Evolutionary conservation across 768 basidiomycete genomes (phyloP).

Genomic region (Lentinula sp.): DNA sequence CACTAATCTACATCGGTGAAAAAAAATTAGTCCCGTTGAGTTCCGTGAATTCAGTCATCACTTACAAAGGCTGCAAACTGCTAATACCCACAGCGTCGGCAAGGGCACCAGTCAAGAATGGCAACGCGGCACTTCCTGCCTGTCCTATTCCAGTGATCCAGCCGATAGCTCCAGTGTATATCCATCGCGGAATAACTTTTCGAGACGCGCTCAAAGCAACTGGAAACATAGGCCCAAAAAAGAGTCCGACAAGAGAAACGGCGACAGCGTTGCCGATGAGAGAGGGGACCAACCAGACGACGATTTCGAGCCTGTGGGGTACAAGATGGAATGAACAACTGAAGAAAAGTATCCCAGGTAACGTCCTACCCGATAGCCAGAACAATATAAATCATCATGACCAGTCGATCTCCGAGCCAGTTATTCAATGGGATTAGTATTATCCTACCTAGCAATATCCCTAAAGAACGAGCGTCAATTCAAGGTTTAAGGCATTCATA

Average conservation of each 20-base stretch:
- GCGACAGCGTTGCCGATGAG: slow-evolving; percentile 60
- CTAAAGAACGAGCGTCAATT: slow-evolving; percentile 21
- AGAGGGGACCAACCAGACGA: slow-evolving; percentile 67
- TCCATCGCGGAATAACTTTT: slow-evolving; percentile 62
- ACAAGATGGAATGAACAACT: neutral
- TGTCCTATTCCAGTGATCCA: slow-evolving; percentile 69
- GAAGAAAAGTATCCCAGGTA: neutral
- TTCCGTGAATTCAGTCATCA: slow-evolving; percentile 4
- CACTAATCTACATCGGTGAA: slow-evolving; percentile 34
- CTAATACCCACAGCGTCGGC: slow-evolving; percentile 56
- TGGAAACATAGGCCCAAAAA: slow-evolving; percentile 75
- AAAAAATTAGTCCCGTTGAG: neutral
- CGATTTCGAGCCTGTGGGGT: slow-evolving; percentile 45
- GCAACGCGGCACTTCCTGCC: slow-evolving; percentile 65
- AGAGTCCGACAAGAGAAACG: slow-evolving; percentile 56
- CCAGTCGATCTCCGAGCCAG: slow-evolving; percentile 51
- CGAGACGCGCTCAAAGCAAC: slow-evolving; percentile 68
- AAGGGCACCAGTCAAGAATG: slow-evolving; percentile 69
- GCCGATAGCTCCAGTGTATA: slow-evolving; percentile 59
- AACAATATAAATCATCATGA: slow-evolving; percentile 44
- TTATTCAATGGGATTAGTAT: slow-evolving; percentile 50
- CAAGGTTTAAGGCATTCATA: neutral
- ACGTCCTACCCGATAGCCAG: slow-evolving; percentile 40
- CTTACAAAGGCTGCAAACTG: slow-evolving; percentile 59
- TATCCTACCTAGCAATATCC: slow-evolving; percentile 53